Base-by-base conservation (phyloP, 108 stramenopile genomes). In the Cyclotella sp. region DNA sequence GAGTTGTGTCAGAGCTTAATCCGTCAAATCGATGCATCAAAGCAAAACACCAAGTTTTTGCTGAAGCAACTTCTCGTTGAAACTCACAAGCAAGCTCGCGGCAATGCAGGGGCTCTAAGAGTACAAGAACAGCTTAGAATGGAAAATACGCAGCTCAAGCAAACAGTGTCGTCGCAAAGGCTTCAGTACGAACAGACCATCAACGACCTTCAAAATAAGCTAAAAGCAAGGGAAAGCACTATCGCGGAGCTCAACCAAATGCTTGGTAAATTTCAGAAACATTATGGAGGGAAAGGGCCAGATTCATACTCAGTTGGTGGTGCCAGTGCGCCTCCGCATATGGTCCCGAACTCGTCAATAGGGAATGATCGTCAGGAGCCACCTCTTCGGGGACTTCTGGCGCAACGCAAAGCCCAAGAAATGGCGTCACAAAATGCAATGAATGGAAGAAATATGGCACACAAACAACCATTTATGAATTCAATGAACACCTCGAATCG, bases 31-130 rank as follows among this genome's bases (percentile, higher is more conserved):
- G 89, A 76, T 34, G 59, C 77, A 78, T 81, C 75, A 61, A 88
- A 73, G 61, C 83, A 58, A 52, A 79, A 55, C 34, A 85, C 76
- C 43, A 88, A 86, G 47, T 93, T 93, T 71, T 60, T 90, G 19
- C 49, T 93, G 72, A 91, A 90, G 54, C 92, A 93, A 66, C 83
- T 93, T 9, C 58, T 93, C 24, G 45, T 81, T 55, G 87, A 93
- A 57, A 75, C 77, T 14, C 74, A 76, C n/a, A 79, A 75, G 46
- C 77, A 83, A 30, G 71, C 61, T 18, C 68, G 78, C 7, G 76
- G 73, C 9, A 71, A 68, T 55, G 28, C 46, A 12, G 68, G 58
- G 24, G 59, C 86, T 10, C 61, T 75, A 14, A 75, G 74, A 52
- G 67, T 75, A 12, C 73, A 87, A 55, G 85, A 89, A 59, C 51